phyloP scores from a whole-genome alignment of 2,329 filamentous ascomycete genomes.

The Hyphodiscus sp. region DNA sequence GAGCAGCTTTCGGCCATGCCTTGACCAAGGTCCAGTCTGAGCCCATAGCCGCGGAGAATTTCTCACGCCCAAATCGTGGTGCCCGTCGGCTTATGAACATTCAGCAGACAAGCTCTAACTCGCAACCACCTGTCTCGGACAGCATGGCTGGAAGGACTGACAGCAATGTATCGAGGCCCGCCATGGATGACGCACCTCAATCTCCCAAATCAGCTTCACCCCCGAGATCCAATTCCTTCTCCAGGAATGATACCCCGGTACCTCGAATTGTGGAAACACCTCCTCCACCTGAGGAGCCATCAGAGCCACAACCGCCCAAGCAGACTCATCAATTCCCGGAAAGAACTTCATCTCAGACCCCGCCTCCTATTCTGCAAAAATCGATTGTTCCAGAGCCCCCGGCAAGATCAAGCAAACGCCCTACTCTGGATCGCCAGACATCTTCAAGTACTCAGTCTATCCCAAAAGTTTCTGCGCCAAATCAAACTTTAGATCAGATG shows the following conservation, averaged over 20 bases:
- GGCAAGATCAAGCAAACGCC: conserved; percentile 40
- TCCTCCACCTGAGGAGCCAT: conserved; percentile 30
- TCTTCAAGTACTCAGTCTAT: conserved; percentile 22
- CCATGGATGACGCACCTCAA: neutral
- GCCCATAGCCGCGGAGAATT: conserved; percentile 53
- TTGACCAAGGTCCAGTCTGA: conserved; percentile 65
- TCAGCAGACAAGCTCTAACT: conserved; percentile 9
- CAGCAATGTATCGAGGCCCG: neutral
- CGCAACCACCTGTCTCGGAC: conserved; percentile 3
- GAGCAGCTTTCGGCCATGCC: conserved; percentile 31
- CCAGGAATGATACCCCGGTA: conserved; percentile 33
- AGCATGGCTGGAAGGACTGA: conserved; percentile 11
- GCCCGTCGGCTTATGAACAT: conserved; percentile 22
- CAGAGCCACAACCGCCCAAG: conserved; percentile 8
- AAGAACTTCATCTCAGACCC: conserved; percentile 47
- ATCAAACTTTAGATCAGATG: conserved; percentile 47
- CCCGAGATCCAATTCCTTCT: conserved; percentile 27
- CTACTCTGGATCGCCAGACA: conserved; percentile 30
- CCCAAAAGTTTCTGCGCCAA: conserved; percentile 10
- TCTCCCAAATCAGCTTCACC: conserved; percentile 19
- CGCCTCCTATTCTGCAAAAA: conserved; percentile 12
- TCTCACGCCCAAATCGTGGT: conserved; percentile 47
- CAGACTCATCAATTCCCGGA: conserved; percentile 40
- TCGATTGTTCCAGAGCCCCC: conserved; percentile 39
- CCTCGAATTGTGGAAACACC: conserved; percentile 63